Conservation (phyloP, 2,329 filamentous ascomycete species). For the Bertia moriformis region DNA sequence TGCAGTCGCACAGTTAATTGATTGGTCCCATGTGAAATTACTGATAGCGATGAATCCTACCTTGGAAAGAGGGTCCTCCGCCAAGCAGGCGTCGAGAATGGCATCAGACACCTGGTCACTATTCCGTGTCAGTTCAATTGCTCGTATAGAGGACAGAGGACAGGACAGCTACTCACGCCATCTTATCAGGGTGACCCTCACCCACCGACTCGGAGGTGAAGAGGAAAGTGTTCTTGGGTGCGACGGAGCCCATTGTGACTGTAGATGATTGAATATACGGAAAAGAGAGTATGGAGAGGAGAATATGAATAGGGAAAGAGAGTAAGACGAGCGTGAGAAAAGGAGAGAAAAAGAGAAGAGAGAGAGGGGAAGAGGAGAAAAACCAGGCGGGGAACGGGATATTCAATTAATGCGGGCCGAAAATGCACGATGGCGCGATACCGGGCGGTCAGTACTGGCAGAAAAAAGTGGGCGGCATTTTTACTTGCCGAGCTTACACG, state of each 20-base stretch:
- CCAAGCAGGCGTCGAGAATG: conserved; percentile 92
- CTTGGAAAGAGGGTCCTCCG: conserved; percentile 92
- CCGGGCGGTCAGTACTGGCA: not conserved
- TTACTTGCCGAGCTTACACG: no score
- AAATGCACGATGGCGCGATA: not conserved
- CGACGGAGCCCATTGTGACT: conserved; percentile 42
- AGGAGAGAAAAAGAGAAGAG: conserved; percentile 12
- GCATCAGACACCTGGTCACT: conserved; percentile 92
- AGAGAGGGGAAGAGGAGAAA: conserved; percentile 12
- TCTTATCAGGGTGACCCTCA: conserved; percentile 91
- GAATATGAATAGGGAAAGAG: conserved; percentile 12
- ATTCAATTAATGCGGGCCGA: not conserved
- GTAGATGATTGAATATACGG: conserved; percentile 6
- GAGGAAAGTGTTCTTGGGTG: conserved; percentile 53
- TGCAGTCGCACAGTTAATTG: conserved; percentile 15
- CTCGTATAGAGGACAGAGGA: conserved; percentile 11
- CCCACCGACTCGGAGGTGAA: conserved; percentile 86
- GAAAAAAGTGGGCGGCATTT: no score
- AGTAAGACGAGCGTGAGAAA: conserved; percentile 9
- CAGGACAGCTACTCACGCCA: conserved; percentile 38
- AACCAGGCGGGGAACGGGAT: conserved; percentile 11
- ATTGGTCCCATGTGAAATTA: conserved; percentile 3
- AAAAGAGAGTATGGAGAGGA: conserved; percentile 9
- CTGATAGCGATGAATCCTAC: conserved; percentile 20
- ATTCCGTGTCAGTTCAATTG: conserved; percentile 15